phyloP scores from a whole-genome alignment of 495 filamentous ascomycete species.

The Schizothecium vesticola region DNA sequence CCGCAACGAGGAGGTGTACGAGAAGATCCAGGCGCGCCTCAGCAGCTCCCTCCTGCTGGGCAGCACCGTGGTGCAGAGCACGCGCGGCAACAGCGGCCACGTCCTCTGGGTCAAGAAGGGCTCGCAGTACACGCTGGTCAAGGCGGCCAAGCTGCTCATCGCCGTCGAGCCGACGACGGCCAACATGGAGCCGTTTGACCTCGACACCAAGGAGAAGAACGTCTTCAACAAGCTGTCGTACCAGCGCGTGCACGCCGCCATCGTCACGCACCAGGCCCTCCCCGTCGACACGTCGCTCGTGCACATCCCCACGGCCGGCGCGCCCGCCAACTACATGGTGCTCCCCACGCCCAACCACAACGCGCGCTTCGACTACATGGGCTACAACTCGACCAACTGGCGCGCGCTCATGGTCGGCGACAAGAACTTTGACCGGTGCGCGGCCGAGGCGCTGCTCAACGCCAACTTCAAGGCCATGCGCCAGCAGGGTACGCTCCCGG shows the following conservation, averaged over 20 bases:
- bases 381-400: constrained; percentile 28
- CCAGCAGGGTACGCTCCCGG: constrained; percentile 22
- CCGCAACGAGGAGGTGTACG: constrained; percentile 41
- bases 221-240: constrained; percentile 31
- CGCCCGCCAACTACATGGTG: constrained; percentile 24
- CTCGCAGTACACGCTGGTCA: constrained; percentile 27
- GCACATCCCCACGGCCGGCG: constrained; percentile 18
- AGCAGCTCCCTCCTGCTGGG: constrained; percentile 33
- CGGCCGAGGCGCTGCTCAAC: constrained; percentile 28
- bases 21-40: constrained; percentile 29
- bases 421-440: constrained; percentile 16
- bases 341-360: constrained; percentile 23
- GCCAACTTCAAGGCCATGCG: constrained; percentile 28
- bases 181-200: constrained; percentile 34
- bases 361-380: constrained; percentile 21
- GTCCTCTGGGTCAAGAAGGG: constrained; percentile 30
- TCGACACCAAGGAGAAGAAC: constrained; percentile 28
- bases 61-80: constrained; percentile 28
- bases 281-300: constrained; percentile 23
- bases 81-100: constrained; percentile 28
- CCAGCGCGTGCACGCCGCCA: constrained; percentile 31
- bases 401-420: constrained; percentile 38
- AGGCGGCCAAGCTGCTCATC: constrained; percentile 34
- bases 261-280: constrained; percentile 29
- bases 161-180: constrained; percentile 33